Percentiles rank a stretch among this genome's conserved stretches.
Evolutionary conservation across 768 basidiomycete genomes (phyloP).

Genomic region (Boletus subcaerulescens): DNA sequence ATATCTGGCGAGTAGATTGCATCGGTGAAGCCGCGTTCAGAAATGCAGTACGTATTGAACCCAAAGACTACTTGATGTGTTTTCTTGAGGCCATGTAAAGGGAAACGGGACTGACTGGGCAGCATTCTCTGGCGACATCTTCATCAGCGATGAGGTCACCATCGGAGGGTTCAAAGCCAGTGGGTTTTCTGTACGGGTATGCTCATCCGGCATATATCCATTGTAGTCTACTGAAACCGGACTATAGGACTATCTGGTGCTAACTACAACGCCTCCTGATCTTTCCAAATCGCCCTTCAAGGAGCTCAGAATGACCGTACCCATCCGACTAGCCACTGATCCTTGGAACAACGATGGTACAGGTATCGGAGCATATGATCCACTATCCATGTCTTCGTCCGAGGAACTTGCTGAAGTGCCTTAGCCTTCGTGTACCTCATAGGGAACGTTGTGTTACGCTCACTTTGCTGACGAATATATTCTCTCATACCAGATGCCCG

Average conservation of each 20-base stretch:
- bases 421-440: constrained; percentile 6
- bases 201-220: constrained; percentile 6
- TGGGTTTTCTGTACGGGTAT: constrained; percentile 62
- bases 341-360: constrained; percentile 43
- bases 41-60: constrained; percentile 44
- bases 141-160: constrained; percentile 44
- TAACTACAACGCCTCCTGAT: constrained; percentile 60
- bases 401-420: constrained; percentile 21
- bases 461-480: not conserved
- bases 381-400: constrained; percentile 19
- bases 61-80: not conserved
- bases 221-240: not conserved
- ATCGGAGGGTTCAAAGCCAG: constrained; percentile 64
- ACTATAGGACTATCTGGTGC: constrained; percentile 63
- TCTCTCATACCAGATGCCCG: not conserved
- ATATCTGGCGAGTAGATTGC: constrained; percentile 66
- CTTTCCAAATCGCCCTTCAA: constrained; percentile 50
- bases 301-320: constrained; percentile 61
- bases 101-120: constrained; percentile 63
- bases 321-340: constrained; percentile 64
- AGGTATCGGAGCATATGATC: constrained; percentile 8
- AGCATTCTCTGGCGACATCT: constrained; percentile 61
- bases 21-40: constrained; percentile 65
- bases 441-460: not conserved
- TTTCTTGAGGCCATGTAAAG: constrained; percentile 32